These are phyloP conservation scores for Pseudopithomyces chartarum DNA, from an alignment of 2,329 filamentous ascomycete genomes.

Conservation along the genomic window DNA sequence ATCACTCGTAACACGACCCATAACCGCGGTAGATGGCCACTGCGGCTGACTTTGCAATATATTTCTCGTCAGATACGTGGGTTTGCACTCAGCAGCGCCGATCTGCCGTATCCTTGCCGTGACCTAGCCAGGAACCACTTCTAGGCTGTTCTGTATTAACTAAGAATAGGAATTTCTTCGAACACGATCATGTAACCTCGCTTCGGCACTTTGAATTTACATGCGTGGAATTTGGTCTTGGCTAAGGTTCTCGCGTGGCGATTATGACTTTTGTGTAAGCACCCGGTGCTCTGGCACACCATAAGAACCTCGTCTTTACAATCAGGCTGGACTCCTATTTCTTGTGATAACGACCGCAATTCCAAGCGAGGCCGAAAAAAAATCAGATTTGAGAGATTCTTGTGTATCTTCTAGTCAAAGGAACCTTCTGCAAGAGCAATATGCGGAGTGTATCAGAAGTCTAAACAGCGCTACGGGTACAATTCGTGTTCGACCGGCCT, in stretches of 20 bases:
- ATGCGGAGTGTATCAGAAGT: constrained; percentile 16
- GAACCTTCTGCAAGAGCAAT: constrained; percentile 26
- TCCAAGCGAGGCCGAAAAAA: no score
- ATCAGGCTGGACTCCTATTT: neutral
- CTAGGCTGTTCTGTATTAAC: neutral
- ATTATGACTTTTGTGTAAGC: neutral
- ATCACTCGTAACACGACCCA: neutral
- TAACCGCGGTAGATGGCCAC: neutral
- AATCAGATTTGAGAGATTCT: constrained; percentile 7
- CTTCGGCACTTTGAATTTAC: constrained; percentile 1
- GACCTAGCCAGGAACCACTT: constrained; percentile 10
- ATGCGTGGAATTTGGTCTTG: constrained; percentile 6
- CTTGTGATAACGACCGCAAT: neutral
- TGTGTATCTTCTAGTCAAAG: constrained; percentile 11
- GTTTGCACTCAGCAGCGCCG: constrained; percentile 23
- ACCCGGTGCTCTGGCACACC: neutral
- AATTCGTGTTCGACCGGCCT: constrained; percentile 21
- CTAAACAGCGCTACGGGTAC: constrained; percentile 16
- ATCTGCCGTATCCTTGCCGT: constrained; percentile 14
- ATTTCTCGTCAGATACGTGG: constrained; percentile 20
- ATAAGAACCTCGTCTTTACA: neutral
- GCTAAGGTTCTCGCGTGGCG: neutral
- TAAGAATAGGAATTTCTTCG: neutral
- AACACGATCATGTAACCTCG: neutral
- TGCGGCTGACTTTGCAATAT: constrained; percentile 31